Base-by-base conservation (phyloP, 2,329 filamentous ascomycete genomes). In the Cytospora chrysosperma region DNA sequence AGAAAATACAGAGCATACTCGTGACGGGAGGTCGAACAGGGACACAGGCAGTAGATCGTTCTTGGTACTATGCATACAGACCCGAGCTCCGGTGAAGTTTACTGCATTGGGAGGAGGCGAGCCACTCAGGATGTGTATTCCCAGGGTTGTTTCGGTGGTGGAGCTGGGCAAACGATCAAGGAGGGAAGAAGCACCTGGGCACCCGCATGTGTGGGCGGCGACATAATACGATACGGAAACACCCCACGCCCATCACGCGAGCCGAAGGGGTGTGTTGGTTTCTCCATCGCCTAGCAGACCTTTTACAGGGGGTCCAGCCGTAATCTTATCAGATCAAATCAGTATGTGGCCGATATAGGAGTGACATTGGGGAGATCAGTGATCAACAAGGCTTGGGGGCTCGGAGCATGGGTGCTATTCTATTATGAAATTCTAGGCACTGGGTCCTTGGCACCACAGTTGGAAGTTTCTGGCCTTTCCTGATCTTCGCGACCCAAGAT, bases 271-370 rank as follows among this genome's bases (percentile, higher is more conserved):
- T 59, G 56, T 9, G 43, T 40, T 59, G 47, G 56, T 37, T 19
- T 21, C 47, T 52, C 47, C 56, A 51, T 59, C 47, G 56, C 27
- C 40, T 27, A 52, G 56, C 24, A 59, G 56, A 52, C 19, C 56
- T 27, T 59, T 59, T 24, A 49, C 32, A 53, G 57, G 49, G 26
- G 57, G 40, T 15, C 57, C 49, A 32, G 30, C 34, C 50, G 49
- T 59, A 59, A 59, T 59, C 57, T 59, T 59, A 59, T 59, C 57
- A 59, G 57, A 59, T 59, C 27, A n/a, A 53, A 53, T 47, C 57
- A 21, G n/a, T 43, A 21, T 43, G n/a, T n/a, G 40, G n/a, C 34
- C 34, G 56, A 59, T 59, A 52, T 59, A 53, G 57, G 57, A 59
- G 57, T 59, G 19, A 8, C 50, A 30, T 53, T 26, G 32, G 24